Conservation (phyloP, 331 rosid species). For the Malus hybrid region DNA sequence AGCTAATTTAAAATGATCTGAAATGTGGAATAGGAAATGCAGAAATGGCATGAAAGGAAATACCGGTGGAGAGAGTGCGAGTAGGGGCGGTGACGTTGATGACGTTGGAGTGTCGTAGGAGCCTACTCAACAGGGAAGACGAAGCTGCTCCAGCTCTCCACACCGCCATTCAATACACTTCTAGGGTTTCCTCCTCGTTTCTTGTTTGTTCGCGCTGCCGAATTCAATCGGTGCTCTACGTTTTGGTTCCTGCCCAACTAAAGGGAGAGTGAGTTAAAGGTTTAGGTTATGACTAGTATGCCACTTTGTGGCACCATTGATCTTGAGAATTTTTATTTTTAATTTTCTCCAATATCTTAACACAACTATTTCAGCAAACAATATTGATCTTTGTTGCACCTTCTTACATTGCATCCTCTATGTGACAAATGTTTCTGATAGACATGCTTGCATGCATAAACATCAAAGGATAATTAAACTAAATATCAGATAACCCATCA, state of each 20-base stretch:
- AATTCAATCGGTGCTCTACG: not conserved
- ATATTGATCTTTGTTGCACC: no score
- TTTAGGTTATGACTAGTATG: no score
- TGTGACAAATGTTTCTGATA: no score
- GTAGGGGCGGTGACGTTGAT: not conserved
- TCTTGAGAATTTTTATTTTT: no score
- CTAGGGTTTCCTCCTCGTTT: not conserved
- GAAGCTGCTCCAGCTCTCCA: slow-evolving; percentile 39
- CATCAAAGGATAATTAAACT: no score
- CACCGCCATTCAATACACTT: slow-evolving; percentile 31
- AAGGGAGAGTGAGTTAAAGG: no score
- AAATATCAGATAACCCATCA: no score
- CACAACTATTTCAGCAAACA: no score
- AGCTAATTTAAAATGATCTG: not conserved
- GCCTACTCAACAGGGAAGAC: slow-evolving; percentile 7
- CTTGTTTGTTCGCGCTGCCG: not conserved
- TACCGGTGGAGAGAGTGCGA: slow-evolving; percentile 32
- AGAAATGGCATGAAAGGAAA: not conserved
- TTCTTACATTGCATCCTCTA: no score
- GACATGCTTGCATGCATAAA: no score
- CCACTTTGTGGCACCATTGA: no score
- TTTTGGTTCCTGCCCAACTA: not conserved
- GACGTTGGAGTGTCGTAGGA: not conserved
- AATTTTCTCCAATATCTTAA: no score
- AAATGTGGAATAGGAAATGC: not conserved